Conservation (phyloP, 1,284 basidiomycete species). For the Ustilago tritici region DNA sequence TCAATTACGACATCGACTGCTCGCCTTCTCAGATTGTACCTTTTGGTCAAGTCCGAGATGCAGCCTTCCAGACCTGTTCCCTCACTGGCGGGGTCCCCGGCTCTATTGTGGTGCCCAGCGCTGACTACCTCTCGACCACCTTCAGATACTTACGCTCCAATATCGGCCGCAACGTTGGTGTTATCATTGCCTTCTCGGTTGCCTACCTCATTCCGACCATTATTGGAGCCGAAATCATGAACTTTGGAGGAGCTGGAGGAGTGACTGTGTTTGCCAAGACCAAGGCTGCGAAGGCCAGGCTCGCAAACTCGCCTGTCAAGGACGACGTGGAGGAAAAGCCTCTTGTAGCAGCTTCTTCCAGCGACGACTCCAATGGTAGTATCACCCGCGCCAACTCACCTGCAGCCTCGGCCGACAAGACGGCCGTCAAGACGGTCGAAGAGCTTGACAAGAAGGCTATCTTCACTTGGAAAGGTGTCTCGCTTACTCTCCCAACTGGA, state of each 20-base stretch:
- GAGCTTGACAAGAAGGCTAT: constrained; percentile 35
- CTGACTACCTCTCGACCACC: constrained; percentile 73
- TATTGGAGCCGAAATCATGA: constrained; percentile 59
- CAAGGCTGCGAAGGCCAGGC: constrained; percentile 38
- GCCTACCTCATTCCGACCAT: constrained; percentile 57
- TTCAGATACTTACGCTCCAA: constrained; percentile 76
- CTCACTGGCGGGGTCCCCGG: constrained; percentile 71
- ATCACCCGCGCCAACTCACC: constrained; percentile 49
- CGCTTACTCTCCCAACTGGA: constrained; percentile 73
- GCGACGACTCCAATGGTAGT: constrained; percentile 26
- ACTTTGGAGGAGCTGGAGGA: constrained; percentile 54
- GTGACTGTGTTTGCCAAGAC: constrained; percentile 64
- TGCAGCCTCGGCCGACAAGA: constrained; percentile 10
- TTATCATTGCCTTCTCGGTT: constrained; percentile 69
- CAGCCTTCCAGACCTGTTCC: constrained; percentile 69
- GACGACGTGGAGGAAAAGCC: constrained; percentile 37
- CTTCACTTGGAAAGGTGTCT: constrained; percentile 72
- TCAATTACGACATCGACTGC: constrained; percentile 62
- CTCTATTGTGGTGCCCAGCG: constrained; percentile 70
- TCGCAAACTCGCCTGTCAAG: constrained; percentile 15
- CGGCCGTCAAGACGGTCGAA: constrained; percentile 52
- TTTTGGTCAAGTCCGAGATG: constrained; percentile 24
- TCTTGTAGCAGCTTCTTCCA: constrained; percentile 3
- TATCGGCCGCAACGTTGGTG: constrained; percentile 72
- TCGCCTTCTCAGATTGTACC: constrained; percentile 34